Evolutionary conservation across 1,139 yeast species (phyloP).

Genomic region (Candida tetrigidarum): DNA sequence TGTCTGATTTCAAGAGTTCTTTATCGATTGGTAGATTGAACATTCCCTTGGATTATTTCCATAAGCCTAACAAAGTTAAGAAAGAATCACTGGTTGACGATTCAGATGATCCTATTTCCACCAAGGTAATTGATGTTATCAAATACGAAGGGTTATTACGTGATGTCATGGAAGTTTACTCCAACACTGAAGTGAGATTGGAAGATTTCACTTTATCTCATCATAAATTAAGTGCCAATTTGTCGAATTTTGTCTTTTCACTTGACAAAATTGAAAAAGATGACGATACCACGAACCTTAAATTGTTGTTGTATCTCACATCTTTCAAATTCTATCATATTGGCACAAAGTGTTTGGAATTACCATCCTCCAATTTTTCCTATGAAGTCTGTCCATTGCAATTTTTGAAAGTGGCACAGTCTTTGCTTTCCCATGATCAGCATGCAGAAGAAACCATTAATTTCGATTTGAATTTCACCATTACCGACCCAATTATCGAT

Average conservation of each 20-base stretch:
- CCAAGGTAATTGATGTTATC: constrained; percentile 11
- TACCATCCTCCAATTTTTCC: constrained; percentile 39
- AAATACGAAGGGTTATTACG: constrained; percentile 12
- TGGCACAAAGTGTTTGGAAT: constrained; percentile 35
- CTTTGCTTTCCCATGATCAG: constrained; percentile 16
- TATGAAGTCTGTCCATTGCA: constrained; percentile 27
- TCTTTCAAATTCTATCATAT: constrained; percentile 35
- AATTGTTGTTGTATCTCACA: constrained; percentile 23
- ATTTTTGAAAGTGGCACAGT: constrained; percentile 16
- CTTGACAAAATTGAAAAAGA: constrained; percentile 19
- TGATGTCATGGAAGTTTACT: constrained; percentile 17
- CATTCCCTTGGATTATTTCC: constrained; percentile 29
- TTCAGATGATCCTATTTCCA: background rate
- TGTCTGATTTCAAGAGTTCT: constrained; percentile 24
- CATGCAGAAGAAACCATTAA: constrained; percentile 19
- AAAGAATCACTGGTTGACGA: background rate
- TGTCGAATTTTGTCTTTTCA: constrained; percentile 27
- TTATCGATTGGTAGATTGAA: constrained; percentile 30
- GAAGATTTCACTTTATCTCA: constrained; percentile 36
- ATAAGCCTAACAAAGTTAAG: constrained; percentile 4
- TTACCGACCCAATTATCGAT: constrained; percentile 40
- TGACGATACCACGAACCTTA: constrained; percentile 11
- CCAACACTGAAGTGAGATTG: constrained; percentile 26
- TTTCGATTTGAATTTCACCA: constrained; percentile 23
- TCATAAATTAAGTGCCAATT: constrained; percentile 19